Evolutionary conservation across 2,329 filamentous ascomycete genomes (phyloP), one percentile per base, ranked within the genome.

Genomic region (Pseudonectria buxi): DNA sequence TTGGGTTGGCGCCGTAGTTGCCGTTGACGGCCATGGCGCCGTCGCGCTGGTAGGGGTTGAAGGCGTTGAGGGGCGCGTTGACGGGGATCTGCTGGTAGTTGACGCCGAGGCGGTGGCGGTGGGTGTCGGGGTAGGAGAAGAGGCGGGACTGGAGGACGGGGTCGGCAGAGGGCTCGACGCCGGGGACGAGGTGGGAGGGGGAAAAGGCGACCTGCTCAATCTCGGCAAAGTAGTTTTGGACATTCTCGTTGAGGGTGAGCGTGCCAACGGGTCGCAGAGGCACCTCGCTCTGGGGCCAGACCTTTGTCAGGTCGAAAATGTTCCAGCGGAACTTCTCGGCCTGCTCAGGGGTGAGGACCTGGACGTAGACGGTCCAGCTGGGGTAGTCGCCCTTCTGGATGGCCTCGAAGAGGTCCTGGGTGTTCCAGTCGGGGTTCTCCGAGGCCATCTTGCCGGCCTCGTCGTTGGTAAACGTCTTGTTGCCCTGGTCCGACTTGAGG

Each of bases 21-120:
- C 65, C 66, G 61, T 86, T 83, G 53, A 77, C 67, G 38, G 78
- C 74, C 81, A 86, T 87, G 40, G 58, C 54, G 12, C 84, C 84
- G 51, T 87, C 83, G 42, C 83, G 76, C 57, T 86, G 81, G 68
- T 78, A 84, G 44, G 83, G 83, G 48, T 82, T 69, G 68, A 74
- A 69, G 61, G 65, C 65, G 62, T 52, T 65, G 58, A 64, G 66
- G 1, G 75, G 70, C 34, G 65, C 65, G 60, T 81, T 81, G 47
- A 77, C 72, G 14, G 77, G 76, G 35, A 81, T 72, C 52, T 81
- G 74, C 46, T 77, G 71, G 58, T 78, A 79, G 63, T 81, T 81
- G 40, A 68, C 65, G 32, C 76, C 76, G 11, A 81, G 63, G 35
- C 78, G 74, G 61, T 82, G 72, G 33, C 76, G 70, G 45, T 79